These are phyloP conservation scores for Ilex aquifolium DNA, from an alignment of 257 asterid genomes.

Conservation along the genomic window DNA sequence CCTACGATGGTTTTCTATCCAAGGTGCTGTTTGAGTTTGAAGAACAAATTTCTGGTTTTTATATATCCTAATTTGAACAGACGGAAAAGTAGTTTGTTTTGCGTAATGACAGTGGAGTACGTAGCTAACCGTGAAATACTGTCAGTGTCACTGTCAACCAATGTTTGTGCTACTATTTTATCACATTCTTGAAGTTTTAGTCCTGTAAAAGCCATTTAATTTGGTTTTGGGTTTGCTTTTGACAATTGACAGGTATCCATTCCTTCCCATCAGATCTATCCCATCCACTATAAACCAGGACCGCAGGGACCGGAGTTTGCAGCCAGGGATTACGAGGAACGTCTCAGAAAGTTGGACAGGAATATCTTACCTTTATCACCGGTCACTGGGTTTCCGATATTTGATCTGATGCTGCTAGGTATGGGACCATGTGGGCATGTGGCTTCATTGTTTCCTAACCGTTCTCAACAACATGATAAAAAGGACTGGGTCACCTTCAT, in stretches of 20 bases:
- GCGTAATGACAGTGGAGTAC: too few species aligned
- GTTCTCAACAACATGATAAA: constrained; percentile 48
- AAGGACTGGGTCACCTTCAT: constrained; percentile 78
- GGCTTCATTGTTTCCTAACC: constrained; percentile 78
- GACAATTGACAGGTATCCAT: constrained; percentile 47
- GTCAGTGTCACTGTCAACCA: too few species aligned
- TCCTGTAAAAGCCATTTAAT: too few species aligned
- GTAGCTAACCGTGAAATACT: too few species aligned
- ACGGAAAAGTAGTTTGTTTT: too few species aligned
- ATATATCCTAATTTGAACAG: too few species aligned
- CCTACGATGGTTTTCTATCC: constrained; percentile 58
- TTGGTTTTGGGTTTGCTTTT: neutral
- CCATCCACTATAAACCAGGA: constrained; percentile 45
- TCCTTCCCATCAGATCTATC: constrained; percentile 43
- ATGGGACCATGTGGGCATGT: constrained; percentile 93
- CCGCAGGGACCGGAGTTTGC: constrained; percentile 48
- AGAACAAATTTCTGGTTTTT: too few species aligned
- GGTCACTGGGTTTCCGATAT: constrained; percentile 58
- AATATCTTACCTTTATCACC: constrained; percentile 38
- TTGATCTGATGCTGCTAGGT: constrained; percentile 77
- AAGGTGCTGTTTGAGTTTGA: constrained; percentile 30
- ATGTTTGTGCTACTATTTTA: too few species aligned
- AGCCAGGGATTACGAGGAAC: constrained; percentile 67
- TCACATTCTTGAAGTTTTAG: too few species aligned
- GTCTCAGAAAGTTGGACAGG: constrained; percentile 35